Conservation (phyloP, 2,329 filamentous ascomycete species). For the Aspergillus tanneri region DNA sequence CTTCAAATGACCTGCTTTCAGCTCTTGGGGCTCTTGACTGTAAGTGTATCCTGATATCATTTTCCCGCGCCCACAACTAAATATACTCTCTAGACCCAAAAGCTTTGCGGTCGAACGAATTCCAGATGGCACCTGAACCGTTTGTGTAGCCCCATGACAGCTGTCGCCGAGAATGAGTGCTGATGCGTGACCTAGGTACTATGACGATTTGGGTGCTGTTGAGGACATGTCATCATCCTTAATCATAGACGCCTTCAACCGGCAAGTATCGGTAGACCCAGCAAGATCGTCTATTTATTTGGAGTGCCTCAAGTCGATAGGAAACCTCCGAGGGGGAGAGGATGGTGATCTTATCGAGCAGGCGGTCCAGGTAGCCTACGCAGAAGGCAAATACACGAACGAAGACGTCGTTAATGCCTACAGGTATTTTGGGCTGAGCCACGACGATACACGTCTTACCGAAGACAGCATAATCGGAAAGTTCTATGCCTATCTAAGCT, state of each 20-base stretch:
- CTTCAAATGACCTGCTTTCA: constrained; percentile 41
- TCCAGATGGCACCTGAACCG: constrained; percentile 34
- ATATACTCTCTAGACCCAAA: constrained; percentile 29
- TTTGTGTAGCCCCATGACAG: constrained; percentile 23
- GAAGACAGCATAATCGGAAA: constrained; percentile 63
- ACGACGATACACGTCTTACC: constrained; percentile 45
- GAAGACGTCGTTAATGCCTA: constrained; percentile 60
- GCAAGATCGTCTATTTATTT: constrained; percentile 60
- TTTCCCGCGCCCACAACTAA: constrained; percentile 8
- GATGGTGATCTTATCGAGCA: constrained; percentile 58
- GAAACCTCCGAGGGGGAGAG: constrained; percentile 47
- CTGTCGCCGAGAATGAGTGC: neutral
- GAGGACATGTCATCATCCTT: constrained; percentile 62
- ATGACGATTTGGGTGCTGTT: constrained; percentile 62
- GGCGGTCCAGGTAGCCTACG: constrained; percentile 58
- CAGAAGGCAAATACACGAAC: constrained; percentile 57
- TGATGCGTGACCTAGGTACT: constrained; percentile 43
- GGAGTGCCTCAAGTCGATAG: constrained; percentile 63
- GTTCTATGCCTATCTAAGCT: constrained; percentile 59
- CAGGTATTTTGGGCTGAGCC: constrained; percentile 56
- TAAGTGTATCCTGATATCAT: constrained; percentile 20
- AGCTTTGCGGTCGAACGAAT: constrained; percentile 28
- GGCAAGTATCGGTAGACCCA: constrained; percentile 59
- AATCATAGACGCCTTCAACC: constrained; percentile 62
- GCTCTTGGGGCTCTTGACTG: constrained; percentile 37